phyloP scores from a whole-genome alignment of 768 basidiomycete species.

The Russula compacta region DNA sequence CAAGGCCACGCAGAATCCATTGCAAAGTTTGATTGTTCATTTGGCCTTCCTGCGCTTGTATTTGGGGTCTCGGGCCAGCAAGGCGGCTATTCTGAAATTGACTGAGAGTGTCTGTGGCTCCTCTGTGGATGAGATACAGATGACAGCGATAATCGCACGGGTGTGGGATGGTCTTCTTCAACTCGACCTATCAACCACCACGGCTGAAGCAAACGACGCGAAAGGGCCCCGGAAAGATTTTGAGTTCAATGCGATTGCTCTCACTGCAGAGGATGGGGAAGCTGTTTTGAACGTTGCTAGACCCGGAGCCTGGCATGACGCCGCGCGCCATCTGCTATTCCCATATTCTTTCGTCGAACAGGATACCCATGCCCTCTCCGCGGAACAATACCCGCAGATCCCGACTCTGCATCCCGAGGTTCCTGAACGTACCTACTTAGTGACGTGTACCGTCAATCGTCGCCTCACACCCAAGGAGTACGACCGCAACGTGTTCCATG shows the following conservation, averaged over 20 bases:
- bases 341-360: conserved; percentile 64
- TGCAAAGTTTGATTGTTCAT: conserved; percentile 54
- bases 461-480: conserved; percentile 93
- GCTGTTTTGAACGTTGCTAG: conserved; percentile 52
- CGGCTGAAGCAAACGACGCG: conserved; percentile 14
- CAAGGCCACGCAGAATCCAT: conserved; percentile 31
- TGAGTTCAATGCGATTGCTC: conserved; percentile 65
- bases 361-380: conserved; percentile 25
- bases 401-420: conserved; percentile 78
- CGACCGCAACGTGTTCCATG: conserved; percentile 97
- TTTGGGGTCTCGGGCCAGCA: conserved; percentile 53
- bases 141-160: conserved; percentile 42
- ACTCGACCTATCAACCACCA: conserved; percentile 29
- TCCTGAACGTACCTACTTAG: conserved; percentile 83
- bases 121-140: conserved; percentile 38
- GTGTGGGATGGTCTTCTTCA: conserved; percentile 63
- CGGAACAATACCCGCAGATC: conserved; percentile 45
- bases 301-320: conserved; percentile 71
- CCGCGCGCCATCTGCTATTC: conserved; percentile 85
- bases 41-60: conserved; percentile 82
- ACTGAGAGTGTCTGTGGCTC: conserved; percentile 40
- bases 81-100: conserved; percentile 43
- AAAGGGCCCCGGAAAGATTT: conserved; percentile 43
- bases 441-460: conserved; percentile 89
- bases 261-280: conserved; percentile 50